Evolutionary conservation across 2,329 filamentous ascomycete genomes (phyloP).

Genomic region (Penicillium hesseltinei): DNA sequence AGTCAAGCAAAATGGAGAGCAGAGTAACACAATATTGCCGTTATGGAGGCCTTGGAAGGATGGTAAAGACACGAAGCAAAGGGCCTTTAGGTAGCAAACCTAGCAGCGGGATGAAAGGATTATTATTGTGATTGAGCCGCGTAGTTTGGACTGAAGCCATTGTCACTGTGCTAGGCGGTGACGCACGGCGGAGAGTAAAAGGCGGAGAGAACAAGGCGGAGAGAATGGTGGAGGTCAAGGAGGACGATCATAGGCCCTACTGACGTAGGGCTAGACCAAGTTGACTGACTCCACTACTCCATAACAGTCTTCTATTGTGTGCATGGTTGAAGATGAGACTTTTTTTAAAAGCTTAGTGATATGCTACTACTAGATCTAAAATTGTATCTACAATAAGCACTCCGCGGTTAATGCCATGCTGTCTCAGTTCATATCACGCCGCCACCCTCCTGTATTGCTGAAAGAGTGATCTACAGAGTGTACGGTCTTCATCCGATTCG

Average conservation of each 20-base stretch:
- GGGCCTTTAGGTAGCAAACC: neutral
- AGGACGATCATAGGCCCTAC: neutral
- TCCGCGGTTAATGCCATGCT: neutral
- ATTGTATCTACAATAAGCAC: neutral
- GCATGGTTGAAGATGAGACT: no score
- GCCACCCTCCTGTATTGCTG: neutral
- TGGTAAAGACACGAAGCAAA: no score
- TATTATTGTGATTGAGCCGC: neutral
- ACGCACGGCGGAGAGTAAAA: neutral
- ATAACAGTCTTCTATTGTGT: neutral
- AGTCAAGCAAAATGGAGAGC: neutral
- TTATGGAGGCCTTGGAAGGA: neutral
- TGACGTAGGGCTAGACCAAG: neutral
- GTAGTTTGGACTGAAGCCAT: neutral
- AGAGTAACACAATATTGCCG: neutral
- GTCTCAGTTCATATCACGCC: neutral
- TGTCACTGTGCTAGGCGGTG: neutral
- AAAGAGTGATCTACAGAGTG: neutral
- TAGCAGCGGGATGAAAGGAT: neutral
- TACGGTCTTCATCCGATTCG: neutral
- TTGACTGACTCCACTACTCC: neutral
- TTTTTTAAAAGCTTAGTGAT: no score
- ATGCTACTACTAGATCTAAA: no score
- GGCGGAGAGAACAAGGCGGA: neutral
- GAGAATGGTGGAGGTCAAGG: neutral